Base-by-base conservation (phyloP, 2,329 filamentous ascomycete genomes). In the Podosphaera xanthii region DNA sequence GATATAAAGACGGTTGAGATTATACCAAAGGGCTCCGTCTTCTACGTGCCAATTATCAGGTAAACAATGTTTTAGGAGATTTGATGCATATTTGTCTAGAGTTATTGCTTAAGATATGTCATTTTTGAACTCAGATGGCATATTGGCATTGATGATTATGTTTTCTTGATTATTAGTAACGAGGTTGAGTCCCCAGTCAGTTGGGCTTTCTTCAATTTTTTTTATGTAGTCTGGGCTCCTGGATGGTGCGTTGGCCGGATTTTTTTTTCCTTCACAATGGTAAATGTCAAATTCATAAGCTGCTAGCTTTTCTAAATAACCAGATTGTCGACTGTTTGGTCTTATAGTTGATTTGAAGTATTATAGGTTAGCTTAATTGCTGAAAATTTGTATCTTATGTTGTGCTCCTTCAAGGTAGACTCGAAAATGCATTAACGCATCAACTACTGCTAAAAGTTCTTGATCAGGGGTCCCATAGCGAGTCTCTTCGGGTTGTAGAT, bases 401-500 rank as follows among this genome's bases (percentile, higher is more conserved):
- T 54, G 6, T 34, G 50, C 50, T 34, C 53, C 34, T 56, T 42
- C 53, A 12, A 55, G 22, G 30, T 56, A 56, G 2, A 56, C 12
- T 22, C 53, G 53, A 14, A 58, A 58, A 35, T 58, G 9, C 8
- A 35, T n/a, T 9, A 58, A 35, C 4, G 56, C 8, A 36, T 56
- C 53, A 1, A 56, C 34, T 8, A 56, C 36, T 1, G 53, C 53
- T 5, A 56, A 22, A 30, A 56, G 34, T 56, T 56, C 53, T 56
- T 56, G 53, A 56, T 56, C 53, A 30, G 53, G 53, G 3, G 53
- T 56, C 3, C 53, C 36, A 22, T 56, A 56, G 3, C 53, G 12
- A 40, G 53, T 56, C 30, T 56, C 53, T 36, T 56, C 53, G 4
- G 53, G 53, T 56, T 56, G 34, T n/a, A 56, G 53, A 30, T 40